Evolutionary conservation across 169 alveolate genomes (phyloP).

Genomic region (Plasmodium reichenowi): DNA sequence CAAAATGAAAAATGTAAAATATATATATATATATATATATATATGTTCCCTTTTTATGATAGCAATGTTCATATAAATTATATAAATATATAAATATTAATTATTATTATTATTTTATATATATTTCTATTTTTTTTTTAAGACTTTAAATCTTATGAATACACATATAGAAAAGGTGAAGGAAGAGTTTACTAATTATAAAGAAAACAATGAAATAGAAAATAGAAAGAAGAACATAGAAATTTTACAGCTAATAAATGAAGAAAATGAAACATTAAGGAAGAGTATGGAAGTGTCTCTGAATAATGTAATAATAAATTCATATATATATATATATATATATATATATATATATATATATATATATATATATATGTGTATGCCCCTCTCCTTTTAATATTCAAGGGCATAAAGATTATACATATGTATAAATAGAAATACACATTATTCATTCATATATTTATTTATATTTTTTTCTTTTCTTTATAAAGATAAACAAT

Average conservation of each 20-base stretch:
- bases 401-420: too few relatives aligned
- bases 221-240: constrained; percentile 59
- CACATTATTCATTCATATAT: not conserved
- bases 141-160: constrained; percentile 64
- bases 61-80: not conserved
- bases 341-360: not conserved
- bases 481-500: constrained; percentile 27
- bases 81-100: not conserved
- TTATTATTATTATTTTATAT: constrained; percentile 3
- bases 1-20: constrained; percentile 45
- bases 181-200: constrained; percentile 41
- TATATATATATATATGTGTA: not conserved
- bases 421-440: not conserved
- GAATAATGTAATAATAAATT: constrained; percentile 9
- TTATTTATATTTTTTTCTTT: not conserved
- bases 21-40: not conserved
- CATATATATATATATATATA: not conserved
- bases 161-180: constrained; percentile 37
- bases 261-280: constrained; percentile 52
- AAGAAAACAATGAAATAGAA: constrained; percentile 67
- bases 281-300: constrained; percentile 40
- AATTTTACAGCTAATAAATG: constrained; percentile 63
- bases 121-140: not conserved
- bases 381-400: not conserved
- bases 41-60: not conserved